Conservation (phyloP, 2,329 filamentous ascomycete genomes). For the Apiospora pterosperma region DNA sequence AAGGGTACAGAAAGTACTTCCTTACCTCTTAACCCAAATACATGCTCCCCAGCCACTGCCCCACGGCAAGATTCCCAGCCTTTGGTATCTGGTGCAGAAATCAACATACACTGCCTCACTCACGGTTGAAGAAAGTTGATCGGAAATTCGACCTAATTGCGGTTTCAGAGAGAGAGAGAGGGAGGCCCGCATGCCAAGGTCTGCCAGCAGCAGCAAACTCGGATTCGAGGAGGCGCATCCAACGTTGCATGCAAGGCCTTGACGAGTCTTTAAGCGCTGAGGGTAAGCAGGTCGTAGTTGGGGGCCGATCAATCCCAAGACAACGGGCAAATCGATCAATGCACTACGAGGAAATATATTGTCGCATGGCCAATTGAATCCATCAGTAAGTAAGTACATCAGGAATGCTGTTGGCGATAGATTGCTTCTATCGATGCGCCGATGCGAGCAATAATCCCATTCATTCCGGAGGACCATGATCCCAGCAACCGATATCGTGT, state of each 20-base stretch:
- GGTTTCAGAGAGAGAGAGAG: not conserved
- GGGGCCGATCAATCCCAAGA: not conserved
- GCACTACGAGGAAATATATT: not conserved
- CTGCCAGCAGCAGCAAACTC: not conserved
- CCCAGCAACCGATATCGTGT: not conserved
- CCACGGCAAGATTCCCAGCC: not conserved
- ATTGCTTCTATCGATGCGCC: not conserved
- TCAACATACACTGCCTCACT: not conserved
- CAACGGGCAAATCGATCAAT: not conserved
- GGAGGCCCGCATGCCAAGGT: not conserved
- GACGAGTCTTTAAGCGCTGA: not conserved
- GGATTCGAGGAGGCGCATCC: not conserved
- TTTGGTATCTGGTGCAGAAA: not conserved
- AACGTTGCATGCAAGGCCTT: not conserved
- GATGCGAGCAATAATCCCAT: not conserved
- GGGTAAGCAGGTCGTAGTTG: not conserved
- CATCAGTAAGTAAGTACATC: not conserved
- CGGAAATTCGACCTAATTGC: constrained; percentile 1
- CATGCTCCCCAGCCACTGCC: not conserved
- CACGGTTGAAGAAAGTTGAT: not conserved
- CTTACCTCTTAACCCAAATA: too few species aligned
- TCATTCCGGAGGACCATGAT: not conserved
- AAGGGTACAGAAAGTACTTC: too few species aligned
- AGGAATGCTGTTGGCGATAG: not conserved
- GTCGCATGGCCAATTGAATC: not conserved